Evolutionary conservation across 352 stramenopile species (phyloP).

Genomic region (Blastocystis hominis): DNA sequence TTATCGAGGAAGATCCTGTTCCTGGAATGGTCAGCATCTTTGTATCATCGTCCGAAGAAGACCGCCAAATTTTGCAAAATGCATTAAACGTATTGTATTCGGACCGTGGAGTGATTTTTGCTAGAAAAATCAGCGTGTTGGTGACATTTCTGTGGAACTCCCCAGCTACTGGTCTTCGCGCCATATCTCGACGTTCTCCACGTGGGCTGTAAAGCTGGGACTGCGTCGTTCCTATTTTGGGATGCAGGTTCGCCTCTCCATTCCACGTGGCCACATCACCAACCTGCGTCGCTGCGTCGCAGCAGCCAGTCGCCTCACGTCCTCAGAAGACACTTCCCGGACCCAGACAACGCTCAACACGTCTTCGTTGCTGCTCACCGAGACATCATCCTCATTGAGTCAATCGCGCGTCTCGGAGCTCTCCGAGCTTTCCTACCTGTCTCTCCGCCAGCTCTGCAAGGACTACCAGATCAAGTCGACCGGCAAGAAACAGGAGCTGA

Average conservation of each 20-base stretch:
- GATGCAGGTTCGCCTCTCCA: background rate
- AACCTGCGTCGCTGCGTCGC: background rate
- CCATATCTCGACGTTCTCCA: background rate
- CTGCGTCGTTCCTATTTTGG: background rate
- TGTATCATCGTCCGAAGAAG: background rate
- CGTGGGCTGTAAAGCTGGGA: background rate
- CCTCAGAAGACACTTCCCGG: background rate
- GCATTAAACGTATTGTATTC: background rate
- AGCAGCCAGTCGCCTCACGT: background rate
- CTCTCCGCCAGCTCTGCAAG: background rate
- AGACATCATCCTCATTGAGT: background rate
- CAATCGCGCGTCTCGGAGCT: background rate
- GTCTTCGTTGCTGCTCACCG: background rate
- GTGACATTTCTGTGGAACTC: conserved; percentile 10
- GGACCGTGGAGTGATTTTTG: background rate
- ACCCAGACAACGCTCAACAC: background rate
- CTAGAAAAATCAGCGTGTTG: conserved; percentile 34
- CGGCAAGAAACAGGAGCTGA: background rate
- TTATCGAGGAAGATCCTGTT: conserved; percentile 31
- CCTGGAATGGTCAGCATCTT: conserved; percentile 21
- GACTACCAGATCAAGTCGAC: background rate
- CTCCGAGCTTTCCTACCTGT: background rate
- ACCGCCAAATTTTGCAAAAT: background rate
- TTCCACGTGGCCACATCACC: background rate
- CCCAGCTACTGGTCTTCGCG: background rate